Evolutionary conservation across 2,329 filamentous ascomycete genomes (phyloP), one percentile per base, ranked within the genome.

Genomic region (Phialemonium atrogriseum): DNA sequence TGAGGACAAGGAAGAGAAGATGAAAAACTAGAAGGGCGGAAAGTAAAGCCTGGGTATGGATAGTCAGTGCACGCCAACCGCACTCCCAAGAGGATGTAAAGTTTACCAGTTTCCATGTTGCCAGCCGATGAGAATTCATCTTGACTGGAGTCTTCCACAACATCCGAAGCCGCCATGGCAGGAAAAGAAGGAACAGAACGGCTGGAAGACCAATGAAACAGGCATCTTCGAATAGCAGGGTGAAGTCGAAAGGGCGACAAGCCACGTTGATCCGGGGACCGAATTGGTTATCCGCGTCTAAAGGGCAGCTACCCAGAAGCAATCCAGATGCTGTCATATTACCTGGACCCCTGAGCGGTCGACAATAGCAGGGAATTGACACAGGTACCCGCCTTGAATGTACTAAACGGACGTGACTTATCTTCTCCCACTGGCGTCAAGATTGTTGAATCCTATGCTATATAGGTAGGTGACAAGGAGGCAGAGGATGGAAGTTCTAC

Each of bases 171-270:
- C 38, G 32, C 20, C 20, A 14, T 11, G 38, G 38, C 2, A 35
- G 10, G 5, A 38, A 15, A 10, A 38, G n/a, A 11, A 40, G 29
- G 18, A 40, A 32, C n/a, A 35, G 3, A 20, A 12, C 39, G 10
- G 39, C 32, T 11, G 37, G 37, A 9, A 40, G 23, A n/a, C 27
- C 28, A 10, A 31, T 16, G 24, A 40, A 38, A 16, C 40, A 27
- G 24, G 16, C 34, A 37, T 42, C 39, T 30, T 42, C 34, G 19
- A 42, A 42, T 15, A 40, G 30, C 5, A 42, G 27, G 12, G 34
- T 42, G 27, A 42, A 42, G 29, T 42, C 39, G 28, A 42, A 42
- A 9, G 20, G n/a, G n/a, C 39, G 38, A 27, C 40, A 42, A 18
- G 20, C 10, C 5, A 18, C 15, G 29, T 40, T 19, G 6, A 40